These are phyloP conservation scores for Xylaria flabelliformis DNA, from an alignment of 495 filamentous ascomycete genomes.

Conservation along the genomic window DNA sequence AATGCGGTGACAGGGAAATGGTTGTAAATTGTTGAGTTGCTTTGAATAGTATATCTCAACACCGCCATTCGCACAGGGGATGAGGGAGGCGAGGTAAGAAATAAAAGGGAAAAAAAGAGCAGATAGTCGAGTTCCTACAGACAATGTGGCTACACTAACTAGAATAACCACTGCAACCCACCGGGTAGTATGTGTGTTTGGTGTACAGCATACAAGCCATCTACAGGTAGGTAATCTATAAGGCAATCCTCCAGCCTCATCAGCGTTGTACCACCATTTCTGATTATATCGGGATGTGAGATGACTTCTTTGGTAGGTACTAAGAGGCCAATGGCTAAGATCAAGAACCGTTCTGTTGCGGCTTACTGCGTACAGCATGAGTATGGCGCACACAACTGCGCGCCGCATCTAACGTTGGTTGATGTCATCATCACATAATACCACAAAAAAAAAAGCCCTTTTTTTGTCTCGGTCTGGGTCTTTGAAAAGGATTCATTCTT, in stretches of 20 bases:
- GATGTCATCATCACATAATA: conserved; percentile 29
- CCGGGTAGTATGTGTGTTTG: not conserved
- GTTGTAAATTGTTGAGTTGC: not conserved
- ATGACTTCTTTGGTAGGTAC: not conserved
- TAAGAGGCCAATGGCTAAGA: conserved; percentile 10
- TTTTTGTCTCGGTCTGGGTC: conserved; percentile 15
- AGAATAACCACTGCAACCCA: not conserved
- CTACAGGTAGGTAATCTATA: not conserved
- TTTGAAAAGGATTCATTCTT: not conserved
- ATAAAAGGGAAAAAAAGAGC: not conserved
- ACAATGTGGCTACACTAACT: not conserved
- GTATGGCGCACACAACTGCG: conserved; percentile 6
- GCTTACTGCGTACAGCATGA: conserved; percentile 13
- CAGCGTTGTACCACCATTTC: conserved; percentile 8
- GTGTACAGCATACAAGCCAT: not conserved
- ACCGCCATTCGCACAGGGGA: conserved; percentile 5
- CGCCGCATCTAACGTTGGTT: conserved; percentile 10
- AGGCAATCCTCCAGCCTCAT: conserved; percentile 7
- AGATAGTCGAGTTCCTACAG: conserved; percentile 9
- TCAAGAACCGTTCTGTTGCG: conserved; percentile 24
- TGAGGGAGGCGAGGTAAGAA: not conserved
- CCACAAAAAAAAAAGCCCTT: conserved; percentile 14
- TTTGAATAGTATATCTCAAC: not conserved
- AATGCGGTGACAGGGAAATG: conserved; percentile 10
- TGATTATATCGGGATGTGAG: not conserved